These are phyloP conservation scores for Patellaria atrata DNA, from an alignment of 495 filamentous ascomycete genomes.

Conservation along the genomic window DNA sequence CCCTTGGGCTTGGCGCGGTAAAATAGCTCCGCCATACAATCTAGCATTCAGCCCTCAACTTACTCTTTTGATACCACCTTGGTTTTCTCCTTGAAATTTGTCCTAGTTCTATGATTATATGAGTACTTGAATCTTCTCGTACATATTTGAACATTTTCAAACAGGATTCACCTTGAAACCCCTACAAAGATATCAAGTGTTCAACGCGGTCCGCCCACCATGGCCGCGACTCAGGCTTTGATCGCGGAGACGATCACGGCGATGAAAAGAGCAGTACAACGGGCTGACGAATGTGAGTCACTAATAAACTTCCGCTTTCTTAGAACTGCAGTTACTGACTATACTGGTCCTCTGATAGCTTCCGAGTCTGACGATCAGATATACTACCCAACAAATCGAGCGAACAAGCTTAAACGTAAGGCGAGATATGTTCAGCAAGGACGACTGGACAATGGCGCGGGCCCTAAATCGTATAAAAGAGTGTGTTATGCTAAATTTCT, in stretches of 20 bases:
- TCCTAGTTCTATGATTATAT: too few species aligned
- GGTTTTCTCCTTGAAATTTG: too few species aligned
- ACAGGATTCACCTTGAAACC: too few species aligned
- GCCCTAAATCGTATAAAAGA: constrained; percentile 73
- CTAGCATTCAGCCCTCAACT: too few species aligned
- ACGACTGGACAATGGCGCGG: constrained; percentile 50
- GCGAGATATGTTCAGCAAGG: constrained; percentile 68
- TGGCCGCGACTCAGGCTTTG: constrained; percentile 56
- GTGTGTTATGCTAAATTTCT: constrained; percentile 31
- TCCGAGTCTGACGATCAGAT: constrained; percentile 79
- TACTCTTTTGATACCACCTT: too few species aligned
- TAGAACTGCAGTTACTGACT: constrained; percentile 16
- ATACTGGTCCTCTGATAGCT: constrained; percentile 33
- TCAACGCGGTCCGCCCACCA: constrained; percentile 34
- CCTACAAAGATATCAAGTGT: too few species aligned
- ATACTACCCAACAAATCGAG: constrained; percentile 68
- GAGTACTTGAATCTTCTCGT: too few species aligned
- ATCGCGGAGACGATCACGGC: constrained; percentile 60
- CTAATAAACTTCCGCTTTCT: neutral
- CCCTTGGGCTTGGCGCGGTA: too few species aligned
- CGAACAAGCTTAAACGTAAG: constrained; percentile 78
- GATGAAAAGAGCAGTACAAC: constrained; percentile 53
- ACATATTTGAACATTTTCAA: too few species aligned
- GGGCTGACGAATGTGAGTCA: constrained; percentile 23
- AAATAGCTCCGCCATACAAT: too few species aligned